Evolutionary conservation across 148 eudicot genomes (phyloP).

Genomic region (Rhododendron mucronatum): DNA sequence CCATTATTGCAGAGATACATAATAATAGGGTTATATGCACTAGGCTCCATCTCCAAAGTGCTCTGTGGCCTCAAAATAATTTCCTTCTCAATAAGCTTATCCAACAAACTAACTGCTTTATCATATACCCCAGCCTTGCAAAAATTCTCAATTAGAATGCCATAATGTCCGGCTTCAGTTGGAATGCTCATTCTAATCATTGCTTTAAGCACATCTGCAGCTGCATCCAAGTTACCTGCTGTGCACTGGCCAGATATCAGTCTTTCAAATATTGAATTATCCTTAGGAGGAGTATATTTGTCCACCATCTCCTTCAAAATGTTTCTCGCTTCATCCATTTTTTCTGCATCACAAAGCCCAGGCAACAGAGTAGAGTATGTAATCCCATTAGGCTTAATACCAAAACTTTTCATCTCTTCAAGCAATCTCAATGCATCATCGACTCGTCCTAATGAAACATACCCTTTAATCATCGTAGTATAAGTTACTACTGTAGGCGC

Average conservation of each 20-base stretch:
- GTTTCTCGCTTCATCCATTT: constrained; percentile 56
- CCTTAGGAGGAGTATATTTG: constrained; percentile 50
- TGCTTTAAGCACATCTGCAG: constrained; percentile 70
- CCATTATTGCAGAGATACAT: constrained; percentile 72
- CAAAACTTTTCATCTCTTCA: constrained; percentile 73
- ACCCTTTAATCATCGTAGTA: constrained; percentile 88
- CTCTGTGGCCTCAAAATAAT: constrained; percentile 58
- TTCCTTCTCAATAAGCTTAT: constrained; percentile 79
- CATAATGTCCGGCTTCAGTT: constrained; percentile 88
- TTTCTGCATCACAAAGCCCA: constrained; percentile 83
- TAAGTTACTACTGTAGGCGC: constrained; percentile 74
- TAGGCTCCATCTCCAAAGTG: constrained; percentile 59
- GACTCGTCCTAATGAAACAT: constrained; percentile 54
- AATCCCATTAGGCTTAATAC: constrained; percentile 59
- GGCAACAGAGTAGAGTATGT: constrained; percentile 81
- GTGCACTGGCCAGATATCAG: constrained; percentile 67
- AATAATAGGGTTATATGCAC: constrained; percentile 72
- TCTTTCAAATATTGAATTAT: constrained; percentile 57
- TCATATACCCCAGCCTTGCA: constrained; percentile 68
- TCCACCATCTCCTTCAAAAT: constrained; percentile 77
- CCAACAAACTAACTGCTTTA: constrained; percentile 61
- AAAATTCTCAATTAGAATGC: constrained; percentile 65
- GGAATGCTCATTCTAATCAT: constrained; percentile 72
- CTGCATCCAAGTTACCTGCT: constrained; percentile 74
- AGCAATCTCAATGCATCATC: constrained; percentile 79